phyloP scores from a whole-genome alignment of 1,284 basidiomycete species.

The Vanrija pseudolonga region DNA sequence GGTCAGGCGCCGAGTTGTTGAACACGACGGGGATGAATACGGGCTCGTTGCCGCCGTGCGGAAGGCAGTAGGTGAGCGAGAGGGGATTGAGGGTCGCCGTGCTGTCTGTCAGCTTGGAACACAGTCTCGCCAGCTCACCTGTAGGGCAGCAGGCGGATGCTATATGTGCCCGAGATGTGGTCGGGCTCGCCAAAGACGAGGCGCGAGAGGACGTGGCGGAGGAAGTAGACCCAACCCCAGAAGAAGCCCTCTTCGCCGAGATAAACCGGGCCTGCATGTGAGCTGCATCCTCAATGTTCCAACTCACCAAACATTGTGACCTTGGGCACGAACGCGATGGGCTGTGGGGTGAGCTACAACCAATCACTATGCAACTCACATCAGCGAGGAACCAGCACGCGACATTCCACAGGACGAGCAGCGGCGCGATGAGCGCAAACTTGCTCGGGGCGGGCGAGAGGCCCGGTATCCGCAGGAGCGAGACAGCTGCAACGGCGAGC shows the following conservation, averaged over 20 bases:
- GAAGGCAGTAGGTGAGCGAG: slow-evolving; percentile 45
- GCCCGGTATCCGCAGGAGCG: slow-evolving; percentile 36
- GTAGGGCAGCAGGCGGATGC: slow-evolving; percentile 42
- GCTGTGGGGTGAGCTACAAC: slow-evolving; percentile 8
- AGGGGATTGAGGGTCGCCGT: slow-evolving; percentile 48
- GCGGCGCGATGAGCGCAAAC: slow-evolving; percentile 14
- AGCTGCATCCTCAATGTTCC: not conserved
- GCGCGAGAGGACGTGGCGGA: slow-evolving; percentile 1
- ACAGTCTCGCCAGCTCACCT: not conserved
- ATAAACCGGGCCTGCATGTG: slow-evolving; percentile 10
- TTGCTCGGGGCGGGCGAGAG: slow-evolving; percentile 29
- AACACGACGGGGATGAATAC: slow-evolving; percentile 57
- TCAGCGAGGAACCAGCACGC: slow-evolving; percentile 40
- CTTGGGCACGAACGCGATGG: slow-evolving; percentile 26
- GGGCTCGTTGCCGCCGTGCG: slow-evolving; percentile 31
- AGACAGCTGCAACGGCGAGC: slow-evolving; percentile 17
- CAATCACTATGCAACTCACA: slow-evolving; percentile 14
- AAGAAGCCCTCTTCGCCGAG: slow-evolving; percentile 20
- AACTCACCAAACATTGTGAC: slow-evolving; percentile 33
- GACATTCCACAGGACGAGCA: slow-evolving; percentile 25
- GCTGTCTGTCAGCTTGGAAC: slow-evolving; percentile 22
- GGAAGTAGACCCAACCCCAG: slow-evolving; percentile 13
- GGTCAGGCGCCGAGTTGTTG: slow-evolving; percentile 80
- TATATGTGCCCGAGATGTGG: slow-evolving; percentile 42
- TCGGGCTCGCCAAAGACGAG: slow-evolving; percentile 19